Base-by-base conservation (phyloP, 768 basidiomycete genomes). In the Hericium alpestre region DNA sequence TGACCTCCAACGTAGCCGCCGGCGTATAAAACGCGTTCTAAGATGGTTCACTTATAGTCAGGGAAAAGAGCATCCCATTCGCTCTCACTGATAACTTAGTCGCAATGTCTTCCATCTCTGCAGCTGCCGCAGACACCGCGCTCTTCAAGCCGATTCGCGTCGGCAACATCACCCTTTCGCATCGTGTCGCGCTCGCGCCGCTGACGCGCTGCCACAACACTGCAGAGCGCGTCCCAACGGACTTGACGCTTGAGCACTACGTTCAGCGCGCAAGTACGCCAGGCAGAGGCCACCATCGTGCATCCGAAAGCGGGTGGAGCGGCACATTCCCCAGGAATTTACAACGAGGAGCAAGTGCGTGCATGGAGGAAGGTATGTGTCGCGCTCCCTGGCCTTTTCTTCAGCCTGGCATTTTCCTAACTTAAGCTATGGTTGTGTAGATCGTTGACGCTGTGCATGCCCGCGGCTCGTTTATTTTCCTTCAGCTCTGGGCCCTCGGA, bases 401-500 rank as follows among this genome's bases (percentile, higher is more conserved):
- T 32, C 32, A 1, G 32, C 6, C 6, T 32, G 32, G 6, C 32
- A 32, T 32, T 32, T 32, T 32, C 9, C 9, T 32, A 10, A 32
- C 32, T 7, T 25, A 10, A 32, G 32, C 32, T 10, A n/a, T 5
- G 5, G 16, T 46, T 8, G 43, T 16, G 38, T 23, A 53, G 52
- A 61, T 74, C 22, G 68, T 65, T 43, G 67, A 70, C 25, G 65
- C 64, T 2, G 71, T 72, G 3, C 73, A 73, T 64, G 65, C 64
- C 12, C 66, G 69, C 49, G 66, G 64, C 2, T 68, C 64, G 0
- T 65, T 67, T 59, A 68, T 74, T 58, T 69, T 64, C 58, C 16
- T 64, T 15, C 74, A 76, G 61, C 64, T 72, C 4, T 74, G 73
- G 54, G 72, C 72, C 1, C 56, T 73, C 23, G 74, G 74, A 4